Conservation (phyloP, 2,329 filamentous ascomycete species). For the Scedosporium aurantiacum region DNA sequence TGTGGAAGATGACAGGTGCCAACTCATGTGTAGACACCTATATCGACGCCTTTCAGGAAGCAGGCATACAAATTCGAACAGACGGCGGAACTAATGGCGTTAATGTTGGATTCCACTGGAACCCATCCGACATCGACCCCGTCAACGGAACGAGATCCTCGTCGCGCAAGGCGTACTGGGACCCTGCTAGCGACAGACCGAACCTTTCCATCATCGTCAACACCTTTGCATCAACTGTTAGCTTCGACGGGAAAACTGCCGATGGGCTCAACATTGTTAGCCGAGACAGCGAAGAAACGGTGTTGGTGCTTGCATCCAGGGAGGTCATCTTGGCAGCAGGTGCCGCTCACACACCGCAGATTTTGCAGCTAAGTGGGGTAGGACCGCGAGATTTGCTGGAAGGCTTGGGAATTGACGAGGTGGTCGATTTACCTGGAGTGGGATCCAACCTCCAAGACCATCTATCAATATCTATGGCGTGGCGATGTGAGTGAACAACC, state of each 20-base stretch:
- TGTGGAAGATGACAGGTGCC: neutral
- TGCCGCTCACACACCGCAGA: conserved; percentile 36
- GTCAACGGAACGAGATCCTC: conserved; percentile 1
- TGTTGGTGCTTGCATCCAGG: conserved; percentile 16
- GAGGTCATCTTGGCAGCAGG: conserved; percentile 42
- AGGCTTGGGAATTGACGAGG: conserved; percentile 29
- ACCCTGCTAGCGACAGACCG: conserved; percentile 2
- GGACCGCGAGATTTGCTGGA: conserved; percentile 30
- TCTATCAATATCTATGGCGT: conserved; percentile 14
- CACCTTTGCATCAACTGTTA: conserved; percentile 21
- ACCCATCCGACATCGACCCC: conserved; percentile 2
- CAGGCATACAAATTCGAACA: neutral
- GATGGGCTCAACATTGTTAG: conserved; percentile 20
- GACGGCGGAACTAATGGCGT: neutral
- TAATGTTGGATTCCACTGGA: conserved; percentile 4
- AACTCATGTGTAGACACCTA: neutral
- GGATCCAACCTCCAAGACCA: conserved; percentile 49
- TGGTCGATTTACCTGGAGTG: conserved; percentile 43
- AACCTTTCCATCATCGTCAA: conserved; percentile 21
- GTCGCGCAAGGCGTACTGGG: neutral
- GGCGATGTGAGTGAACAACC: neutral
- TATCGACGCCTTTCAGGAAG: conserved; percentile 1
- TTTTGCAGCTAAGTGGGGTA: conserved; percentile 40
- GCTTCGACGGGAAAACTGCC: conserved; percentile 17
- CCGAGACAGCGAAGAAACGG: neutral